Percentiles rank a stretch among this genome's conserved stretches.
These are phyloP conservation scores for Naganishia albida DNA, from an alignment of 1,284 basidiomycete genomes.

Conservation along the genomic window DNA sequence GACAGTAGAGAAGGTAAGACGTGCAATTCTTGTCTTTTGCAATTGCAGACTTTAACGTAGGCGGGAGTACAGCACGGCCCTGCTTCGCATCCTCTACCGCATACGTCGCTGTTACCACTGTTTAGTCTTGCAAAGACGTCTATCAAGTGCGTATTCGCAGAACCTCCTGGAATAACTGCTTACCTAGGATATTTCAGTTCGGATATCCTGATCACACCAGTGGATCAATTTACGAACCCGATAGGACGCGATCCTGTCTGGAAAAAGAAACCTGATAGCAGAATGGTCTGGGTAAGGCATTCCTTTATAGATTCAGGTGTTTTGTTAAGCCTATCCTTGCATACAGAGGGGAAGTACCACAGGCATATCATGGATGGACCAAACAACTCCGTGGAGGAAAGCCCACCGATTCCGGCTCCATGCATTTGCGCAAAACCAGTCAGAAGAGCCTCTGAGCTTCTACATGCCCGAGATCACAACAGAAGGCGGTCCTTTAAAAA, in stretches of 20 bases:
- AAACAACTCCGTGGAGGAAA: constrained; percentile 51
- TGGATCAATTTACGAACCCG: constrained; percentile 55
- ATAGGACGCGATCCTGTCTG: constrained; percentile 53
- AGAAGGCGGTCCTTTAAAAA: constrained; percentile 33
- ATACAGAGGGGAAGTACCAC: constrained; percentile 52
- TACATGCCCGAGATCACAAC: constrained; percentile 41
- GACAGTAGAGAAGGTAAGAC: constrained; percentile 43
- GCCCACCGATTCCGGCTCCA: constrained; percentile 56
- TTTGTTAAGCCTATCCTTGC: neutral
- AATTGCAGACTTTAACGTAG: too few relatives aligned
- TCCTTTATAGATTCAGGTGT: neutral
- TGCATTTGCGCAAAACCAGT: constrained; percentile 49
- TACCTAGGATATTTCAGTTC: constrained; percentile 39
- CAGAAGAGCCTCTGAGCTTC: constrained; percentile 35
- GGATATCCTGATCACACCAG: constrained; percentile 57
- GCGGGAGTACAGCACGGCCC: constrained; percentile 38
- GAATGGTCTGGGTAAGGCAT: constrained; percentile 54
- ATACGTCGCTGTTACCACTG: constrained; percentile 49
- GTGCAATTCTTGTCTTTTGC: neutral
- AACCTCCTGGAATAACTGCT: neutral
- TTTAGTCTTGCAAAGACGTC: constrained; percentile 53
- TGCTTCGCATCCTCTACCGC: constrained; percentile 49
- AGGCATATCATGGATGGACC: constrained; percentile 55
- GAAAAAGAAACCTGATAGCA: constrained; percentile 52
- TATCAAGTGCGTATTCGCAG: constrained; percentile 44